These are phyloP conservation scores for Cubamyces sp. DNA, from an alignment of 768 basidiomycete species.

Conservation along the genomic window DNA sequence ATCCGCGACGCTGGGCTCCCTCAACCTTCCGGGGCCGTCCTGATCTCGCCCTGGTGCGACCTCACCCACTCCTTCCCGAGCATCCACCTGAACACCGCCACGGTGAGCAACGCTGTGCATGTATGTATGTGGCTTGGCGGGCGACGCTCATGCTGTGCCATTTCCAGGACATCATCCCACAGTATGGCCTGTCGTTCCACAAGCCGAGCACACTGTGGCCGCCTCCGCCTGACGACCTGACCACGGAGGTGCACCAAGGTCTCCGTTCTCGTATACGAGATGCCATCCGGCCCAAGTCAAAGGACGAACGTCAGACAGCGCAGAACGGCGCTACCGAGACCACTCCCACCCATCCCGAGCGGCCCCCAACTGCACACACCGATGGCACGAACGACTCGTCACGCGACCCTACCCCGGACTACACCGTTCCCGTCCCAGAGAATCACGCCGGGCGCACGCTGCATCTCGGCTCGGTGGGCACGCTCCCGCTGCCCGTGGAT, in stretches of 20 bases:
- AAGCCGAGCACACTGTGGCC: slow-evolving; percentile 83
- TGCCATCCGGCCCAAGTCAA: slow-evolving; percentile 41
- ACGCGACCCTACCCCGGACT: slow-evolving; percentile 14
- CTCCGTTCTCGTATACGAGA: slow-evolving; percentile 66
- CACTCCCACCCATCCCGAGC: not conserved
- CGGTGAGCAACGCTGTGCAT: slow-evolving; percentile 48
- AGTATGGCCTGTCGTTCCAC: slow-evolving; percentile 75
- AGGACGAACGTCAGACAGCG: not conserved
- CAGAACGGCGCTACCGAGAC: not conserved
- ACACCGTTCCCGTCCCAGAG: slow-evolving; percentile 25
- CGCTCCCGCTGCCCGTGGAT: slow-evolving; percentile 43
- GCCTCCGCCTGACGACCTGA: slow-evolving; percentile 69
- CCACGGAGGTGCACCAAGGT: slow-evolving; percentile 55
- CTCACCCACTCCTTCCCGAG: slow-evolving; percentile 96
- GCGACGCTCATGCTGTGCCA: not conserved
- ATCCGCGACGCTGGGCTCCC: slow-evolving; percentile 86
- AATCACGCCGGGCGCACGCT: slow-evolving; percentile 39
- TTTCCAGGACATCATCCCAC: slow-evolving; percentile 75
- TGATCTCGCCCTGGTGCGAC: slow-evolving; percentile 93
- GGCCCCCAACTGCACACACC: not conserved
- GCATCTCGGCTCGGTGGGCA: slow-evolving; percentile 52
- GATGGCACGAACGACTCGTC: not conserved
- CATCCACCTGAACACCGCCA: slow-evolving; percentile 80
- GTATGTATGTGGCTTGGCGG: too few relatives aligned
- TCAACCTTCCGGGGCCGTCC: slow-evolving; percentile 81